These are phyloP conservation scores for Solanum virginianum DNA, from an alignment of 257 asterid species.

Conservation along the genomic window DNA sequence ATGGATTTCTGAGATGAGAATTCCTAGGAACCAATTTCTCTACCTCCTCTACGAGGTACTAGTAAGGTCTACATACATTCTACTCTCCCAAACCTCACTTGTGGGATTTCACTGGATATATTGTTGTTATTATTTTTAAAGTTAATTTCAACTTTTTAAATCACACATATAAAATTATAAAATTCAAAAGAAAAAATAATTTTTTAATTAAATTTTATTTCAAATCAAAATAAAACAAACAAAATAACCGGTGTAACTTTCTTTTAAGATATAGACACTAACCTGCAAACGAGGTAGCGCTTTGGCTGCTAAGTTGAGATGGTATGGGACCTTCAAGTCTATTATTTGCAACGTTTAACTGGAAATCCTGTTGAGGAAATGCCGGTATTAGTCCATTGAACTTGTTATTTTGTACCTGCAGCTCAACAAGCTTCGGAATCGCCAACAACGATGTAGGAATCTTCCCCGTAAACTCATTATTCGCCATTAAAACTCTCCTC, in stretches of 20 bases:
- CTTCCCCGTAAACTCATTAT: constrained; percentile 27
- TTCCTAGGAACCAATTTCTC: too few relatives aligned
- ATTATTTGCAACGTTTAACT: constrained; percentile 32
- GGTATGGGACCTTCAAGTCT: constrained; percentile 43
- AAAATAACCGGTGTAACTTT: background rate
- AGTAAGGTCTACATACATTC: too few relatives aligned
- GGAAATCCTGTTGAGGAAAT: constrained; percentile 33
- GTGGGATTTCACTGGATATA: fast-evolving
- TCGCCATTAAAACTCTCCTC: constrained; percentile 32
- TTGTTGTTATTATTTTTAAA: too few relatives aligned
- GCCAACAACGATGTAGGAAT: constrained; percentile 40
- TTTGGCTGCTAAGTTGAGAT: constrained; percentile 12
- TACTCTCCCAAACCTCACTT: too few relatives aligned
- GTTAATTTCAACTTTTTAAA: too few relatives aligned
- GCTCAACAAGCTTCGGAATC: constrained; percentile 32
- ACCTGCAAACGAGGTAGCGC: constrained; percentile 35
- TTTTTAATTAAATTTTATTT: fast-evolving
- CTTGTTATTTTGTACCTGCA: constrained; percentile 41
- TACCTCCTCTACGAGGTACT: too few relatives aligned
- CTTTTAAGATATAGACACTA: background rate
- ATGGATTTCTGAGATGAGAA: too few relatives aligned
- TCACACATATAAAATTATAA: too few relatives aligned
- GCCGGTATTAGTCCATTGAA: constrained; percentile 43
- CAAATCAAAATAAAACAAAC: background rate
- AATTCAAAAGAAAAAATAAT: too few relatives aligned